phyloP scores from a whole-genome alignment of 2,329 filamentous ascomycete genomes.

The Stachybotrys echinatus region DNA sequence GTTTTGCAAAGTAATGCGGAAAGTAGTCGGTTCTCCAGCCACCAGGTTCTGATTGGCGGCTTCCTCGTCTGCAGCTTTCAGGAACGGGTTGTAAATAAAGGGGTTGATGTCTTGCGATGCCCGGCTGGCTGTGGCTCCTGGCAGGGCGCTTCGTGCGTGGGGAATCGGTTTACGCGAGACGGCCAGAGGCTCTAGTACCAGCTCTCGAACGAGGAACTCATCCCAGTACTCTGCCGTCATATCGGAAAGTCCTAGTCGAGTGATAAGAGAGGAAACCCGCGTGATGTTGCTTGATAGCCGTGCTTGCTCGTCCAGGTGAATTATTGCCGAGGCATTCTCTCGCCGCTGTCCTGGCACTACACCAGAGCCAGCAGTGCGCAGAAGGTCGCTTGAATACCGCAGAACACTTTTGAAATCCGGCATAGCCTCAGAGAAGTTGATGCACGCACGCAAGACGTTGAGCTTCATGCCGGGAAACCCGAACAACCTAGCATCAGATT shows the following conservation, averaged over 20 bases:
- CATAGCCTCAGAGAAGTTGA: constrained; percentile 88
- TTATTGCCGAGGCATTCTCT: constrained; percentile 63
- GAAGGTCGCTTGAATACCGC: constrained; percentile 75
- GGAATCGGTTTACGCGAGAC: constrained; percentile 58
- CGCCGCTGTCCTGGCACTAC: constrained; percentile 67
- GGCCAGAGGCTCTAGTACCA: constrained; percentile 63
- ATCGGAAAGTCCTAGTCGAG: constrained; percentile 64
- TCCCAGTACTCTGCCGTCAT: constrained; percentile 91
- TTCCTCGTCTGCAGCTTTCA: constrained; percentile 59
- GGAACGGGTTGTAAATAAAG: constrained; percentile 92
- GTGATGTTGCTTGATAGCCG: constrained; percentile 80
- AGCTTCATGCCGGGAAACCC: constrained; percentile 78
- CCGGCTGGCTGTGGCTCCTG: constrained; percentile 42
- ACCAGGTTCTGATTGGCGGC: constrained; percentile 65
- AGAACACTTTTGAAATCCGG: constrained; percentile 90
- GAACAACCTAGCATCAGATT: constrained; percentile 58
- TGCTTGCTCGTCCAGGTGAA: constrained; percentile 78
- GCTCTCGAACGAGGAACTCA: constrained; percentile 79
- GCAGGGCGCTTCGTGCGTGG: constrained; percentile 53
- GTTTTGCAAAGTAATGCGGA: constrained; percentile 84
- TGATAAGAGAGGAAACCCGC: constrained; percentile 73
- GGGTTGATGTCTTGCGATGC: constrained; percentile 66
- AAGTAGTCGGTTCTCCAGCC: constrained; percentile 70
- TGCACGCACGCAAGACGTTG: constrained; percentile 81
- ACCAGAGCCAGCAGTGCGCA: constrained; percentile 76